Evolutionary conservation across 1,284 basidiomycete genomes (phyloP).

Genomic region (Cronartium ribicola): DNA sequence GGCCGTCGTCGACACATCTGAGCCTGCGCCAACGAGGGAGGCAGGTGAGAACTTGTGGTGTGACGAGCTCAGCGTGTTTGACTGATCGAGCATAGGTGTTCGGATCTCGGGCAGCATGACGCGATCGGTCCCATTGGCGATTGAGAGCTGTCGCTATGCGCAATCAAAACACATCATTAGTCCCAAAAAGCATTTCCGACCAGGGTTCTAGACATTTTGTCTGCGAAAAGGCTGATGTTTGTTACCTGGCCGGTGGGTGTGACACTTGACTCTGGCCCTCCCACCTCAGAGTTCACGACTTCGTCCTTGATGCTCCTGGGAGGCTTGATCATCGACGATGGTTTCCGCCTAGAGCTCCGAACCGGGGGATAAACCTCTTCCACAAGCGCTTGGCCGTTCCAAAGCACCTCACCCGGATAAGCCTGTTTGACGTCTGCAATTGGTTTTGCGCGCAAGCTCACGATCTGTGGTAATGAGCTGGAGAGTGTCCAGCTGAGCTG

Average conservation of each 20-base stretch:
- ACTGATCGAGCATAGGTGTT: not conserved
- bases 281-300: not conserved
- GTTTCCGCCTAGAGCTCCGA: not conserved
- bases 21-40: not conserved
- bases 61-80: slow-evolving; percentile 3
- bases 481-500: slow-evolving; percentile 31
- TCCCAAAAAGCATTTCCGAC: not conserved
- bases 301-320: not conserved
- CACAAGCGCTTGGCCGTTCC: not conserved
- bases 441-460: slow-evolving; percentile 13
- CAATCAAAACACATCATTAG: not conserved
- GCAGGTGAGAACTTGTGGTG: not conserved
- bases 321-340: not conserved
- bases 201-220: not conserved
- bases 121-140: too few species aligned
- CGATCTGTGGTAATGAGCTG: not conserved
- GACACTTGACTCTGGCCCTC: not conserved
- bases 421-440: not conserved
- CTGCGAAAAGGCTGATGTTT: not conserved
- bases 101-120: too few species aligned
- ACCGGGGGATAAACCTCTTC: slow-evolving; percentile 4
- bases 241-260: not conserved
- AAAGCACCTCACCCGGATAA: not conserved
- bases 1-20: not conserved
- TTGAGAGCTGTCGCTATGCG: too few species aligned